Evolutionary conservation across 2,329 filamentous ascomycete genomes (phyloP), one percentile per base, ranked within the genome.

Genomic region (Madurella fahalii): DNA sequence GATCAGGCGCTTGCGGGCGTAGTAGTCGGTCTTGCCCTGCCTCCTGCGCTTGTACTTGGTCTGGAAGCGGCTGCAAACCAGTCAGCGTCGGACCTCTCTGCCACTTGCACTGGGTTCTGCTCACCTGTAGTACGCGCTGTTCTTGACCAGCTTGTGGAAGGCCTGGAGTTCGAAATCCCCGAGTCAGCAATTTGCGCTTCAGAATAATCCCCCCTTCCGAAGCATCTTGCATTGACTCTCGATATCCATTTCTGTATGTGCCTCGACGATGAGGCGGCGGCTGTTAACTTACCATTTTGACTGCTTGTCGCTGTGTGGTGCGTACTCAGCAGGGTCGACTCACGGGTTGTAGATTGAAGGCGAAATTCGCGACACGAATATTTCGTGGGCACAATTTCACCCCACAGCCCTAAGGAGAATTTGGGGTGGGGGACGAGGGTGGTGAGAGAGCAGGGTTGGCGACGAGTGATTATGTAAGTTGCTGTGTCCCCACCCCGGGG

Each of bases 161-260:
- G 83, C 74, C 91, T 96, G 74, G 67, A 63, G 67, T 65, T 73
- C 59, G 74, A 75, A 74, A 77, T 77, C 80, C 81, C 77, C 86
- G 89, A 96, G 90, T 96, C 92, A 96, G 93, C 93, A 96, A 96
- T 96, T 96, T 85, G 85, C 92, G 91, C 92, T 96, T 96, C 92
- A 96, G 92, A 83, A 62, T 65, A 69, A 66, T 72, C 69, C 74
- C 75, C 77, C 77, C 65, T 64, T 89, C 89, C 92, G 93, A 96
- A 96, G 91, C 91, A 95, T 90, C 90, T 96, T 96, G 93, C 90
- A 83, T 80, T 80, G 89, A 94, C 88, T 88, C 87, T 82, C 67
- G 67, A 73, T 67, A 68, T 71, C 57, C 53, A 60, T 13, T 47
- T 34, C 13, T 4, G 31, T 2, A 44, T 25, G 34, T 44, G 50